phyloP scores from a whole-genome alignment of 225 moss, liverwort and hornwort species.

The Climacium dendroides region DNA sequence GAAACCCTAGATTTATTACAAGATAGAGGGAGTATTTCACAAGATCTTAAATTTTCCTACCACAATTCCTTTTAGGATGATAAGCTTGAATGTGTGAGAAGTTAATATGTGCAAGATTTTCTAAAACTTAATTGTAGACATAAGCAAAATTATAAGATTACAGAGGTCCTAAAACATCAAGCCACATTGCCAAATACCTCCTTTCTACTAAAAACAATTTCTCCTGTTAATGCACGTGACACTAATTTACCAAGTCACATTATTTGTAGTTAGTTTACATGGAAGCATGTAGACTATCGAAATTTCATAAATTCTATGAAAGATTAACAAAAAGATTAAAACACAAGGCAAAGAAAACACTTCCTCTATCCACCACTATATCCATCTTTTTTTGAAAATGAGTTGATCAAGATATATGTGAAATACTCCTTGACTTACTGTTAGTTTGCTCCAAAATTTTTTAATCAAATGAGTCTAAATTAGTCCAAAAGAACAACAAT shows the following conservation, averaged over 20 bases:
- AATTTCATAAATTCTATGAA: too few relatives aligned
- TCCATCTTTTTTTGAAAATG: neutral
- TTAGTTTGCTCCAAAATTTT: neutral
- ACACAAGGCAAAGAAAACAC: neutral
- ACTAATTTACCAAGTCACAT: neutral
- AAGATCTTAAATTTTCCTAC: too few relatives aligned
- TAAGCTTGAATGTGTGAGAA: neutral
- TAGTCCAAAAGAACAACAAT: too few relatives aligned
- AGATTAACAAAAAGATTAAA: too few relatives aligned
- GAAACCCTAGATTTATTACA: too few relatives aligned
- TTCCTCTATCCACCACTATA: too few relatives aligned
- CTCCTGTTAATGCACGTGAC: fast-evolving
- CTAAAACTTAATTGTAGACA: neutral
- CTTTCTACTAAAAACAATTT: neutral
- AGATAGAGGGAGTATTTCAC: too few relatives aligned
- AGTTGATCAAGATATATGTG: fast-evolving
- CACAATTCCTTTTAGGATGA: too few relatives aligned
- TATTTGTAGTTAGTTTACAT: neutral
- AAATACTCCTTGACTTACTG: fast-evolving
- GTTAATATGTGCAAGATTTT: too few relatives aligned
- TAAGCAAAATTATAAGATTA: too few relatives aligned
- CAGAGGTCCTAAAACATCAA: too few relatives aligned
- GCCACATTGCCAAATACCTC: neutral
- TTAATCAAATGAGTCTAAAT: neutral
- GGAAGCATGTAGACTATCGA: too few relatives aligned